phyloP scores from a whole-genome alignment of 78 protist genomes.

The Dictyostelium discoideum region DNA sequence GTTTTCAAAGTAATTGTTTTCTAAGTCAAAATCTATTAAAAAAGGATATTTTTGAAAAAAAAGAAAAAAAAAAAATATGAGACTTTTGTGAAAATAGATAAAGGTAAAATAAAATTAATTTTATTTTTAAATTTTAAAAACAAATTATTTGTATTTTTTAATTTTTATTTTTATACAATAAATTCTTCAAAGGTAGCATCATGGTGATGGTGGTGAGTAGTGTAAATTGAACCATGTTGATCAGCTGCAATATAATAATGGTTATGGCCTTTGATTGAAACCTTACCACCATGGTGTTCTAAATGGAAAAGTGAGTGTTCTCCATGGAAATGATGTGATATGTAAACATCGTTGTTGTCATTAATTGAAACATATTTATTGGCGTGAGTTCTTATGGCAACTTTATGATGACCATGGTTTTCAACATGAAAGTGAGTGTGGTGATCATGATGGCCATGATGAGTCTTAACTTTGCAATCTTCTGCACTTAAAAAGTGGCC shows the following conservation, averaged over 20 bases:
- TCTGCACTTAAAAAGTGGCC: neutral
- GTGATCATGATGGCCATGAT: neutral
- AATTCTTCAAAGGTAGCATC: neutral
- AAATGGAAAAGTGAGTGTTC: conserved; percentile 7
- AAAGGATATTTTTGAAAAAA: too few relatives aligned
- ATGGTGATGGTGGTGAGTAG: neutral
- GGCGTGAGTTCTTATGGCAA: neutral
- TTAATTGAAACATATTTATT: neutral
- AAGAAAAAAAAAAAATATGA: too few relatives aligned
- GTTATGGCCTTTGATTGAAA: conserved; percentile 5
- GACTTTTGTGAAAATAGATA: too few relatives aligned
- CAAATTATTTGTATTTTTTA: neutral
- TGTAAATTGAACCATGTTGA: neutral
- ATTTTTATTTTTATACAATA: neutral
- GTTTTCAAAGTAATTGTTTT: too few relatives aligned
- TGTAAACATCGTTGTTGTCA: neutral
- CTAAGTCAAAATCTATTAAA: too few relatives aligned
- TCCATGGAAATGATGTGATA: conserved; percentile 9
- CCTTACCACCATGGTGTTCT: neutral
- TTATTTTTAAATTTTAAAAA: too few relatives aligned
- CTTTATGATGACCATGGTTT: neutral
- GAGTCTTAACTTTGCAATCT: neutral
- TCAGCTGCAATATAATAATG: neutral
- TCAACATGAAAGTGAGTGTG: neutral
- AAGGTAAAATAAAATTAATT: too few relatives aligned